These are phyloP conservation scores for Athelia sp. DNA, from an alignment of 1,284 basidiomycete genomes.

Conservation along the genomic window DNA sequence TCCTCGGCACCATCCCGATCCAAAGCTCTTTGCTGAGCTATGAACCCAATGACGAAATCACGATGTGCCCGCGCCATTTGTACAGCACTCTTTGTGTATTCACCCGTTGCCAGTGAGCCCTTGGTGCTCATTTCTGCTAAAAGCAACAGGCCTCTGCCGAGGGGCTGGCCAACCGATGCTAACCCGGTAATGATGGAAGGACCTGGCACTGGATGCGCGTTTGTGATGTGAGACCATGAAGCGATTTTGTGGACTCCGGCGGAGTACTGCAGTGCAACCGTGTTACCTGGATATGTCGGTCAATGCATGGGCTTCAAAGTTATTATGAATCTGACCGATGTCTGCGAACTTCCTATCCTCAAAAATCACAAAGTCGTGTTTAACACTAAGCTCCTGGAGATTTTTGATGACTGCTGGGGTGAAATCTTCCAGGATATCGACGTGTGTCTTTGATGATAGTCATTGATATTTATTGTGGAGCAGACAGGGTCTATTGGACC, in stretches of 20 bases:
- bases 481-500: too few relatives aligned
- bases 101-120: constrained; percentile 80
- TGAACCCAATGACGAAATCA: constrained; percentile 94
- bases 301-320: neutral
- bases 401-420: constrained; percentile 68
- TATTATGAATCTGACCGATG: constrained; percentile 65
- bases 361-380: constrained; percentile 95
- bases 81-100: constrained; percentile 85
- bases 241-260: constrained; percentile 93
- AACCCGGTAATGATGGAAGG: constrained; percentile 91
- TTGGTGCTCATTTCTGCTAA: constrained; percentile 97
- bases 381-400: constrained; percentile 67
- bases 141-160: constrained; percentile 84
- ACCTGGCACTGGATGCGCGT: constrained; percentile 93
- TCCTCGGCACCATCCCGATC: constrained; percentile 42
- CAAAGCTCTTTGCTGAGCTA: constrained; percentile 85
- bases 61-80: constrained; percentile 77
- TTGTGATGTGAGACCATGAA: constrained; percentile 96
- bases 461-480: too few relatives aligned
- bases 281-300: constrained; percentile 68
- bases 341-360: constrained; percentile 99
- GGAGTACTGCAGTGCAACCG: constrained; percentile 93
- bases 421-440: constrained; percentile 95
- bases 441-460: constrained; percentile 75
- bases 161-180: constrained; percentile 78